phyloP scores from a whole-genome alignment of 108 stramenopile species.

The Pseudonitzschia delicatissima region DNA sequence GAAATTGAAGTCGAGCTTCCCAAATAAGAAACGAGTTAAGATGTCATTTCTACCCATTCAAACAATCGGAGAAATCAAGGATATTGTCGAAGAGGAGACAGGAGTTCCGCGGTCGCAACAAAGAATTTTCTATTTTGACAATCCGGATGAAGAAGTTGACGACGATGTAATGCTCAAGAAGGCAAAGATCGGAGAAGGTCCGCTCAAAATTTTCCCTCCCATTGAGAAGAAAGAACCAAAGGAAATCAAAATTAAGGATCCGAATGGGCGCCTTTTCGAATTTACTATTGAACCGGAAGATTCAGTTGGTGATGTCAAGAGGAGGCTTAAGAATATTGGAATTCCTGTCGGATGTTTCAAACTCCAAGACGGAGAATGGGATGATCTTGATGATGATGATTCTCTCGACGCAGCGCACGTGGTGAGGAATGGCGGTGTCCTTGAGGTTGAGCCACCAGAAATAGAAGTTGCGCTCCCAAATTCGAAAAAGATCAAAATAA shows the following conservation, averaged over 20 bases:
- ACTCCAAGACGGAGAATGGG: conserved; percentile 12
- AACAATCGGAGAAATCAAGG: conserved; percentile 25
- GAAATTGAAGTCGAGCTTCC: conserved; percentile 6
- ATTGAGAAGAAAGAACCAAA: neutral
- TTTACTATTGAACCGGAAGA: conserved; percentile 23
- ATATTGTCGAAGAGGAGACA: conserved; percentile 27
- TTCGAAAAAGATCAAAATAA: conserved; percentile 12
- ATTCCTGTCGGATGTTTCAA: conserved; percentile 7
- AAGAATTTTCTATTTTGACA: conserved; percentile 20
- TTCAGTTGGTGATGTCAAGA: conserved; percentile 17
- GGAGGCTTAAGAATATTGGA: neutral
- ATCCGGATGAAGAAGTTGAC: conserved; percentile 6
- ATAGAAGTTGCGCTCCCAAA: conserved; percentile 19
- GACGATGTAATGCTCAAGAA: neutral
- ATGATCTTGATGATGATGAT: conserved; percentile 15
- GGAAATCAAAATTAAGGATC: neutral
- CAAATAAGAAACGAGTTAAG: neutral
- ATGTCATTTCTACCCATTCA: conserved; percentile 10
- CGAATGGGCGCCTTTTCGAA: conserved; percentile 9
- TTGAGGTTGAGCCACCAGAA: conserved; percentile 13
- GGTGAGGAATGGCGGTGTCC: neutral
- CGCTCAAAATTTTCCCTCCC: neutral
- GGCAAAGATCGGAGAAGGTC: neutral
- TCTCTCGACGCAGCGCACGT: conserved; percentile 6
- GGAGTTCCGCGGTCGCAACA: conserved; percentile 12